Evolutionary conservation across 495 filamentous ascomycete species (phyloP), one percentile per base, ranked within the genome.

Genomic region (Echria macrotheca): DNA sequence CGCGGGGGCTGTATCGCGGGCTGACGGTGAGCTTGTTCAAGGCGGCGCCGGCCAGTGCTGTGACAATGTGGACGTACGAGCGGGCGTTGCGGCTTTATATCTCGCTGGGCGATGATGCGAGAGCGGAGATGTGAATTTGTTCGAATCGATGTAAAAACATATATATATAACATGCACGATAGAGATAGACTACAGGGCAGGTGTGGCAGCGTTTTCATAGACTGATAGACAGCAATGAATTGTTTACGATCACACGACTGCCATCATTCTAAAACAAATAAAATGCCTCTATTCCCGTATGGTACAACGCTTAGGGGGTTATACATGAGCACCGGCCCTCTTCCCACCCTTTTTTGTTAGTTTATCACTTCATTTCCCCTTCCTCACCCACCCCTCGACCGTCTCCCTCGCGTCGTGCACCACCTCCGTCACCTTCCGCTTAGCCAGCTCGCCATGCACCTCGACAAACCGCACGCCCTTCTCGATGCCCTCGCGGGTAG

Each of bases 1-100:
- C 76, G 12, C 75, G 86, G 47, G 94, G 93, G 0, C 58, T 99
- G 49, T 99, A 97, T 65, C 74, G 89, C 38, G 93, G 93, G 2
- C 66, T 99, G 52, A 84, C 83, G 3, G 89, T 97, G 2, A 89
- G 89, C 57, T 64, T 99, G 67, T 53, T 96, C 50, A 99, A 99
- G 73, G 89, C 93, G 12, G 94, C 91, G 23, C 93, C 93, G 38
- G 83, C 94, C 17, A 95, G 89, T 67, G 94, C 93, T 1, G 81
- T 96, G 15, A 99, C 93, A 0, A 93, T 99, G 87, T 99, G 94
- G 93, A 96, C 91, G 1, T 97, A 96, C 68, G 93, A 96, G 69
- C 68, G 80, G 55, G 77, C 75, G 5, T 64, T 94, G 64, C 74
- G 64, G 49, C 56, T 82, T 5, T 66, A 89, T 33, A 74, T 75